phyloP scores from a whole-genome alignment of 2,329 filamentous ascomycete species.

The Ceratocystis colombiana region DNA sequence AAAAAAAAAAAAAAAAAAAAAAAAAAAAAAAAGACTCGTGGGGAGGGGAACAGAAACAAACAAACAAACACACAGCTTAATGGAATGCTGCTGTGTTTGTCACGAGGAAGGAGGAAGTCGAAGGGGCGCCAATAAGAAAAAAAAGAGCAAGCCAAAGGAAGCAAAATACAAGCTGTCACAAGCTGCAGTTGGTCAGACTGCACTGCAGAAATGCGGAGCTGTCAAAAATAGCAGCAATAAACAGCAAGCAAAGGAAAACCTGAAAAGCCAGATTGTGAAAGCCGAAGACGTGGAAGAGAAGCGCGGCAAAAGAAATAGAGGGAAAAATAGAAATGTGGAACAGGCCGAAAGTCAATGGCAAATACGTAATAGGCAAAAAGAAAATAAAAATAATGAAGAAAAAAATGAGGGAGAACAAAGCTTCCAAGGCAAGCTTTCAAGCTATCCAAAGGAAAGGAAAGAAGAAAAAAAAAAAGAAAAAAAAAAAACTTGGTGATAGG shows the following conservation, averaged over 20 bases:
- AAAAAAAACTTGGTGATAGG: background rate
- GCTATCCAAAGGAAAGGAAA: background rate
- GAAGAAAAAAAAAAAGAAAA: background rate
- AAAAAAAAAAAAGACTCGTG: background rate
- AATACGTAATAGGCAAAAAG: background rate
- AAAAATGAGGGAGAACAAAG: background rate
- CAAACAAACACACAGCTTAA: background rate
- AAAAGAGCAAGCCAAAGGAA: background rate
- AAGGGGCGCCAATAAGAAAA: background rate
- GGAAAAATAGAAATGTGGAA: background rate
- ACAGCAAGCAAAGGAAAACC: background rate
- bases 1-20: too few relatives aligned
- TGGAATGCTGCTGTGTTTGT: too few relatives aligned
- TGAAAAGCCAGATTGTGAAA: background rate
- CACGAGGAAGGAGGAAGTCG: background rate
- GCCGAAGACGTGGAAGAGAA: background rate
- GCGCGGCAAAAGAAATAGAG: background rate
- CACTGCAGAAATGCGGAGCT: background rate
- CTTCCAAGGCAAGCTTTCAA: background rate
- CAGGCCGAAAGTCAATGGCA: background rate
- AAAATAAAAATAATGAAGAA: background rate
- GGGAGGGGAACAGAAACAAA: background rate
- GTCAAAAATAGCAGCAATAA: constrained; percentile 7
- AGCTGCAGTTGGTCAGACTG: background rate
- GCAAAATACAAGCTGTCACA: background rate